phyloP scores from a whole-genome alignment of 2,329 filamentous ascomycete genomes.

The Arthrobotrys sphaeroides region DNA sequence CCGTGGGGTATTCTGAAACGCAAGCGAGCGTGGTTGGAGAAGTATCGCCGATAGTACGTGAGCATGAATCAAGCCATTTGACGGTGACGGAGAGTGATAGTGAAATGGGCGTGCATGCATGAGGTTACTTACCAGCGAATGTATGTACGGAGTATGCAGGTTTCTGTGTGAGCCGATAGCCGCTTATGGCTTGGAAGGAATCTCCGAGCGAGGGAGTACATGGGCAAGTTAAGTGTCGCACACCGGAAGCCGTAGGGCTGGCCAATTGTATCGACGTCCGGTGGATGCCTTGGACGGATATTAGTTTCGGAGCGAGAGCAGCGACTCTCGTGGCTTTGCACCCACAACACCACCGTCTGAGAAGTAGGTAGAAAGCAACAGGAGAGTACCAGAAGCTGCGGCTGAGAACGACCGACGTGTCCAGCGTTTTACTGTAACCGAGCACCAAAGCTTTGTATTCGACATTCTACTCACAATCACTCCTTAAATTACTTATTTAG shows the following conservation, averaged over 20 bases:
- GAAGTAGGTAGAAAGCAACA: no score
- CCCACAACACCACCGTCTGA: no score
- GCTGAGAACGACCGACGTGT: no score
- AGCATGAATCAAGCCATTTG: background rate
- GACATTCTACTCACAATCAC: no score
- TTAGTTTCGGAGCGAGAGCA: no score
- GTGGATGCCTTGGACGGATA: background rate
- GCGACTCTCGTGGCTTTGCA: no score
- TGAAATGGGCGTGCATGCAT: no score
- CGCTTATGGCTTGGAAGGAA: background rate
- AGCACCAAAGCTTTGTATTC: no score
- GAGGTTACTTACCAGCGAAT: background rate
- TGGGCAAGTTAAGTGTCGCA: background rate
- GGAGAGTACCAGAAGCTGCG: no score
- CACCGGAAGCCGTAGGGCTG: constrained; percentile 24
- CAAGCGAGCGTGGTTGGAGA: constrained; percentile 36
- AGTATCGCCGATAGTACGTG: constrained; percentile 29
- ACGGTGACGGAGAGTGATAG: background rate
- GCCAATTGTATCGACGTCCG: background rate
- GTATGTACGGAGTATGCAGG: background rate
- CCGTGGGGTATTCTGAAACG: background rate
- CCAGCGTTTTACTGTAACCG: no score
- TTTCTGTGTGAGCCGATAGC: background rate
- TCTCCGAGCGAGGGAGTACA: background rate
- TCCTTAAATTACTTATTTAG: no score